Evolutionary conservation across 2,329 filamentous ascomycete genomes (phyloP), one percentile per base, ranked within the genome.

Genomic region (Dissoconium aciculare): DNA sequence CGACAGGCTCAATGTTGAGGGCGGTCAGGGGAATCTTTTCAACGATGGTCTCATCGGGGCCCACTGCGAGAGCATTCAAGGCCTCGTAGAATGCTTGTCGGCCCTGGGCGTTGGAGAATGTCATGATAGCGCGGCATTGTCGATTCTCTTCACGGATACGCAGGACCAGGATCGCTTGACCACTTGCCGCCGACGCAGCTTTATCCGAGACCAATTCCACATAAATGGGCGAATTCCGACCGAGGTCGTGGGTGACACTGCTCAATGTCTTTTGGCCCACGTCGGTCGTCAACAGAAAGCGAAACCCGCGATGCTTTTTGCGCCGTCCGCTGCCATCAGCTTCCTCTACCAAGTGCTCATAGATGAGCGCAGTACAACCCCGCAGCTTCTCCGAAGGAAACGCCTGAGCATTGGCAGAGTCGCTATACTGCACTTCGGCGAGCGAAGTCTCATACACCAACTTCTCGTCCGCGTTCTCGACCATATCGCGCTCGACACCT

Each of bases 381-480:
- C 70, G 63, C 4, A 84, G 66, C 4, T 77, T 65, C 14, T 91
- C 83, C 27, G 74, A 67, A 4, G 83, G 81, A 50, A 93, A 93
- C 2, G 69, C 65, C 35, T 73, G 67, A 10, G 77, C 66, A 35
- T 78, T 66, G n/a, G 72, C 62, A 2, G 74, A 66, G 47, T 91
- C 82, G 47, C 83, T 76, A 50, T 87, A 89, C 46, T 87, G 80
- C 41, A 91, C 82, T 15, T 75, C 69, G 26, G 71, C 71, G 5
- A 93, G 59, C 2, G 69, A 74, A 5, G 71, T 67, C 44, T 76
- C 71, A 50, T 81, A 83, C 2, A 78, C 63, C 33, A 78, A 55
- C 2, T 62, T 63, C 55, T 94, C 85, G 31, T 81, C 78, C 16
- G 65, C 63, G 24, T 72, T 68, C 5, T 74, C 71, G 19, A 72